Evolutionary conservation across 148 eudicot genomes (phyloP), one percentile per base, ranked within the genome.

Genomic region (Fagopyrum homotropicum): DNA sequence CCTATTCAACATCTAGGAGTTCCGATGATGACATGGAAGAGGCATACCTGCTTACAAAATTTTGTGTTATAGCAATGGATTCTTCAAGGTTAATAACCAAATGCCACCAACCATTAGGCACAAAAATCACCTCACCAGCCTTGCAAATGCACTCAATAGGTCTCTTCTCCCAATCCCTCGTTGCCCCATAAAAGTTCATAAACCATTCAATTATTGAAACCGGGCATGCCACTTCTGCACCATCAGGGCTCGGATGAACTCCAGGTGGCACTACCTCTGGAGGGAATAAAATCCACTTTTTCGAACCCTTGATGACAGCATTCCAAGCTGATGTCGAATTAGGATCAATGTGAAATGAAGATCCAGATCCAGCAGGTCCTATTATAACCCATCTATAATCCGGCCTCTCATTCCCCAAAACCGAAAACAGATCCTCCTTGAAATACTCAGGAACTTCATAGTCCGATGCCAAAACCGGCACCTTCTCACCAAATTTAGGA

Each of bases 21-120:
- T 3, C 26, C 9, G 68, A 15, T 2, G 30, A 61, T 61, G 68
- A 61, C 43, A 35, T 35, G 40, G 26, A 15, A 47, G 61, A 26
- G n/a, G 17, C 30, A 79, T 88, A 93, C 97, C 97, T 93, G 89
- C 98, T 95, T 74, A 90, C 98, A 85, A 78, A 92, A 79, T 95
- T 95, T 80, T 95, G 98, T n/a, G 97, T 95, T 79, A 92, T 95
- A 79, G 97, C 98, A 77, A 92, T 88, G 4, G 97, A 90, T 77
- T 95, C 97, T 82, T 95, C 97, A 15, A 95, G 86, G 81, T 92
- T 95, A 76, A 95, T 90, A 50, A 95, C 98, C 87, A 95, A 79
- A 89, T 92, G 98, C 98, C 98, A 95, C 98, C 98, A 95, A 48
- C 97, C 98, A 74, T 89, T 89, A 45, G 98, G 98, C 79, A 95